Conservation (phyloP, 73 alveolate species). For the Loxodes magnus region DNA sequence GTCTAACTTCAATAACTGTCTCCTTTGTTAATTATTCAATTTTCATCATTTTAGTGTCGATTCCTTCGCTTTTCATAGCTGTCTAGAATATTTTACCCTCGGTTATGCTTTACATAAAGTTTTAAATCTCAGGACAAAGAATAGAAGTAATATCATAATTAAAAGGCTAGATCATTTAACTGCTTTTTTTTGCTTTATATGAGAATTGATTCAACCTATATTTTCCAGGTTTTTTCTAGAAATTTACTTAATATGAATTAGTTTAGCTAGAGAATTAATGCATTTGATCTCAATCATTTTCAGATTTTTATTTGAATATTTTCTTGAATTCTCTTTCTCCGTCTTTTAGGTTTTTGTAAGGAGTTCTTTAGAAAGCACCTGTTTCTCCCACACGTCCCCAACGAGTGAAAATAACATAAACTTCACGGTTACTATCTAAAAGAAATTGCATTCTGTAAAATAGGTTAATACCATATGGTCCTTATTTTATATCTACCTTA, state of each 20-base stretch:
- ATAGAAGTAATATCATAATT: constrained; percentile 8
- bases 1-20: constrained; percentile 52
- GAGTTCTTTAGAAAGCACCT: constrained; percentile 91
- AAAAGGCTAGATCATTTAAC: constrained; percentile 21
- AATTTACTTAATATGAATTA: no score
- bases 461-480: constrained; percentile 83
- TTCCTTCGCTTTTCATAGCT: constrained; percentile 55
- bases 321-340: constrained; percentile 77
- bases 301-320: constrained; percentile 69
- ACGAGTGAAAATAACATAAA: constrained; percentile 85
- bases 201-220: constrained; percentile 16
- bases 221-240: constrained; percentile 23
- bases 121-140: background rate
- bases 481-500: constrained; percentile 89
- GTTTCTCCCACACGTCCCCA: constrained; percentile 96
- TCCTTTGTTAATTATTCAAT: constrained; percentile 52
- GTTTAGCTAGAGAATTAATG: no score
- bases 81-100: constrained; percentile 18
- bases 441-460: constrained; percentile 89
- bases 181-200: constrained; percentile 16
- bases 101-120: background rate
- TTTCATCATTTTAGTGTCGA: constrained; percentile 57
- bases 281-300: constrained; percentile 88
- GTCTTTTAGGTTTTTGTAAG: constrained; percentile 63
- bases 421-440: constrained; percentile 82